A percentile compares a stretch with the other conserved stretches of the same genome.
phyloP scores from a whole-genome alignment of 768 basidiomycete species.

The Phanerochaete carnosa region DNA sequence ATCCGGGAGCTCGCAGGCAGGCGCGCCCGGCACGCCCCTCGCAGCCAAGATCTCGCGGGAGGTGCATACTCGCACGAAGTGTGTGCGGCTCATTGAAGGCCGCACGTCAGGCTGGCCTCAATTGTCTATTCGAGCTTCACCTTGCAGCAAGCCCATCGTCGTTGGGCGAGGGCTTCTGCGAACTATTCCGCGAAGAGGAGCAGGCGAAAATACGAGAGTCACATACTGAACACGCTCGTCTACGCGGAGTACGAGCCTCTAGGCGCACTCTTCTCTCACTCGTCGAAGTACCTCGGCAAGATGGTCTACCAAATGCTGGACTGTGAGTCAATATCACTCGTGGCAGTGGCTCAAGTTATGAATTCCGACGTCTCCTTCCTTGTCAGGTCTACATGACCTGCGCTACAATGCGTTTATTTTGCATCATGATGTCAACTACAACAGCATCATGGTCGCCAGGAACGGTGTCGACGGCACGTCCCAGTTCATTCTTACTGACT shows the following conservation, averaged over 20 bases:
- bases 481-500: constrained; percentile 4
- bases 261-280: not conserved
- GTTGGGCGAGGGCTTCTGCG: not conserved
- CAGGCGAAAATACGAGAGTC: not conserved
- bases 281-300: not conserved
- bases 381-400: constrained; percentile 4
- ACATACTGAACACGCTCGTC: not conserved
- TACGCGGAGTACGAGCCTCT: not conserved
- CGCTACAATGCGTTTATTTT: constrained; percentile 4
- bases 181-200: not conserved
- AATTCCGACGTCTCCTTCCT: not conserved
- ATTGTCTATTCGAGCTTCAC: not conserved
- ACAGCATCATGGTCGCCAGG: not conserved
- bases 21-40: not conserved
- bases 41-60: constrained; percentile 1
- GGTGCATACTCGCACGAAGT: not conserved
- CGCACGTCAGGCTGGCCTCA: not conserved
- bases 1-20: not conserved
- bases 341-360: no score
- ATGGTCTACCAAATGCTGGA: constrained; percentile 8
- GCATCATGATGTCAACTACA: constrained; percentile 3
- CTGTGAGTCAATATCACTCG: not conserved
- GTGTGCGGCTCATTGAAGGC: not conserved
- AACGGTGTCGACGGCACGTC: not conserved
- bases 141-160: not conserved